Conservation (phyloP, 1,139 yeast genomes). For the Kodamaea arcana region DNA sequence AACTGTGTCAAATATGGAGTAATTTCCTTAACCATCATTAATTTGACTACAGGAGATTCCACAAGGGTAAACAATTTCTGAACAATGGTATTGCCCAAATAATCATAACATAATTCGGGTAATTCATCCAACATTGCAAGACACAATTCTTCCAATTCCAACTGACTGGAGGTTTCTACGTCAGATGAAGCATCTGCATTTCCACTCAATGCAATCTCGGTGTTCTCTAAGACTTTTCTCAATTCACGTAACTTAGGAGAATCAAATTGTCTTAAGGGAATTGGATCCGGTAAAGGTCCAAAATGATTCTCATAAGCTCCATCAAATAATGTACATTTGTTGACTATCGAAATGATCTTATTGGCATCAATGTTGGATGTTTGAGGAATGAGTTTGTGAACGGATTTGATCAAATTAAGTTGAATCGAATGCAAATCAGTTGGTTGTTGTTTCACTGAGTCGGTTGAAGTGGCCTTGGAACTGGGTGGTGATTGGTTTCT, state of each 20-base stretch:
- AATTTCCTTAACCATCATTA: constrained; percentile 75
- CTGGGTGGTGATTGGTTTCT: constrained; percentile 1
- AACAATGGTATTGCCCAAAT: constrained; percentile 91
- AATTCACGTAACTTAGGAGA: constrained; percentile 73
- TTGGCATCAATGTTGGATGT: constrained; percentile 22
- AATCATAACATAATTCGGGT: constrained; percentile 89
- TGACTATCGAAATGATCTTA: constrained; percentile 30
- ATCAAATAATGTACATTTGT: constrained; percentile 29
- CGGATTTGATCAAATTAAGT: constrained; percentile 20
- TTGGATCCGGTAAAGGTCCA: constrained; percentile 70
- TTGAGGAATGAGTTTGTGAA: constrained; percentile 14
- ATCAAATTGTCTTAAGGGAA: constrained; percentile 67
- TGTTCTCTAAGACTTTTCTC: constrained; percentile 50
- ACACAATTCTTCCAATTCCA: constrained; percentile 79
- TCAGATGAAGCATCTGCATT: constrained; percentile 7
- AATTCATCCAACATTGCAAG: constrained; percentile 83
- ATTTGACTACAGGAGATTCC: constrained; percentile 63
- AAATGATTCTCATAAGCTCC: constrained; percentile 44
- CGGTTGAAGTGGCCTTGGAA: constrained; percentile 2
- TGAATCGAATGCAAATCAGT: constrained; percentile 26
- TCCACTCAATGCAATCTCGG: constrained; percentile 21
- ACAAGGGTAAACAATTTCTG: constrained; percentile 81
- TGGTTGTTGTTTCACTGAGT: constrained; percentile 13
- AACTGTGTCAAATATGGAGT: constrained; percentile 82
- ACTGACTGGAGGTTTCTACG: constrained; percentile 23